A percentile compares a stretch with the other conserved stretches of the same genome.
Evolutionary conservation across 176 grass and related monocot species (phyloP).

Genomic region (Guadua angustifolia): DNA sequence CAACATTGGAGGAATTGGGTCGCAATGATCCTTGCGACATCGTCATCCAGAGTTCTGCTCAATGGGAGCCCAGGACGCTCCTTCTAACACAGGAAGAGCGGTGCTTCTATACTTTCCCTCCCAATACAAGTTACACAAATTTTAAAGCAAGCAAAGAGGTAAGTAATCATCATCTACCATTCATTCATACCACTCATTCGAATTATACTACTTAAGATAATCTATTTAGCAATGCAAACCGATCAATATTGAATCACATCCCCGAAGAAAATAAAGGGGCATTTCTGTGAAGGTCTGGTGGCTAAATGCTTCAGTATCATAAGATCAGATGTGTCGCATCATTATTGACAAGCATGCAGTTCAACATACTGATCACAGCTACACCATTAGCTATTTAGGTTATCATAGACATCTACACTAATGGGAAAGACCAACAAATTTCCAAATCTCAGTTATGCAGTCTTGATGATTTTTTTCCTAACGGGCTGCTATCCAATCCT

Average conservation of each 20-base stretch:
- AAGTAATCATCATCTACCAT: too few relatives aligned
- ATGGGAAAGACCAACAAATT: background rate
- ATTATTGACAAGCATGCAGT: background rate
- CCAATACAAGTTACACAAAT: too few relatives aligned
- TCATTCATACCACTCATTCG: too few relatives aligned
- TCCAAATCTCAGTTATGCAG: background rate
- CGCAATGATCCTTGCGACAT: too few relatives aligned
- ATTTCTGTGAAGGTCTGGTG: background rate
- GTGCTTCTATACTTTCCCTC: too few relatives aligned
- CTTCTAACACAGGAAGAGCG: too few relatives aligned
- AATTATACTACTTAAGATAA: background rate
- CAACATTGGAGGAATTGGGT: too few relatives aligned
- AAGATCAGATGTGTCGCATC: background rate
- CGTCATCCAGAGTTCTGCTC: too few relatives aligned
- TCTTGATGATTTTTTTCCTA: background rate
- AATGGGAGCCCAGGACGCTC: too few relatives aligned
- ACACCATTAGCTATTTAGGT: conserved; percentile 7
- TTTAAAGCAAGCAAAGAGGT: too few relatives aligned
- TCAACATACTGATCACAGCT: conserved; percentile 11
- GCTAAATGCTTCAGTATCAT: background rate
- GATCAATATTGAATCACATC: background rate
- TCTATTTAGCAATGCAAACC: background rate
- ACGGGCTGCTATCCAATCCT: background rate
- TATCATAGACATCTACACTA: background rate
- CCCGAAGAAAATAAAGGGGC: background rate